These are phyloP conservation scores for Candida odintsovae DNA, from an alignment of 805 yeast species.

Conservation along the genomic window DNA sequence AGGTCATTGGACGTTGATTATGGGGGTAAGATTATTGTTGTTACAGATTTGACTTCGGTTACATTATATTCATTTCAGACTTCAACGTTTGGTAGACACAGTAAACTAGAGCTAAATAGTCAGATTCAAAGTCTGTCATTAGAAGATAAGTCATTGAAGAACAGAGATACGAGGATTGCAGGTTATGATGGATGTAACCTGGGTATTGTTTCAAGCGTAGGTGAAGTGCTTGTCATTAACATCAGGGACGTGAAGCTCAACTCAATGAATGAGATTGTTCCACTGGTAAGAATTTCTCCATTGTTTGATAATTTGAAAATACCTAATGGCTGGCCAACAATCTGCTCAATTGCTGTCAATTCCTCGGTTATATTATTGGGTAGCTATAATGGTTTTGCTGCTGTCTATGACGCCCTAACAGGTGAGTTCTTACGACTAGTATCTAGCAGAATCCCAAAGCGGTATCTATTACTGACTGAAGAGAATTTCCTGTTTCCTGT, in stretches of 20 bases:
- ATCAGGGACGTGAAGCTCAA: conserved; percentile 8
- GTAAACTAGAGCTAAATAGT: not conserved
- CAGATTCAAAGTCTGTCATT: conserved; percentile 9
- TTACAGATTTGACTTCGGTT: conserved; percentile 5
- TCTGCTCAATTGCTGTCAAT: conserved; percentile 17
- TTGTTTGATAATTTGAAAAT: conserved; percentile 12
- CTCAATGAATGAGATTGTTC: not conserved
- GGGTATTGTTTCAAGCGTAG: conserved; percentile 11
- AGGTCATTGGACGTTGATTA: conserved; percentile 21
- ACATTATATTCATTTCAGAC: conserved; percentile 10
- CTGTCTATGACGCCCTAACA: conserved; percentile 17
- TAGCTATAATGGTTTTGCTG: conserved; percentile 20
- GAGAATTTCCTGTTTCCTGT: conserved; percentile 14
- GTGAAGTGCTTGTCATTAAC: conserved; percentile 13
- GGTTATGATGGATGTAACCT: conserved; percentile 25
- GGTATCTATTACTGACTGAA: conserved; percentile 7
- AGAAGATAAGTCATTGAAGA: conserved; percentile 7
- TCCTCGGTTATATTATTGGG: conserved; percentile 19
- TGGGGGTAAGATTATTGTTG: conserved; percentile 13
- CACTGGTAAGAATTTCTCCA: conserved; percentile 5
- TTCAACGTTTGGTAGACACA: conserved; percentile 8
- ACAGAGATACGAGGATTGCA: conserved; percentile 11
- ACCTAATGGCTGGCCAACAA: conserved; percentile 12
- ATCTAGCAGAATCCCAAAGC: conserved; percentile 15
- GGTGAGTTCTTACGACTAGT: conserved; percentile 16